phyloP scores from a whole-genome alignment of 78 protist genomes.

The slime mould (Dictyostelium discoideum) region dicty_2.7 NC_007088.5:7564501-7565000 shows the following conservation, averaged over 20 bases:
- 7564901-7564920: constrained; percentile 23
- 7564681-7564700: constrained; percentile 84
- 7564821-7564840: constrained; percentile 83
- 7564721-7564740: constrained; percentile 91
- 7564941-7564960: constrained; percentile 90
- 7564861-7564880: constrained; percentile 48
- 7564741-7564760: constrained; percentile 85
- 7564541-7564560: constrained; percentile 89
- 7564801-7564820: constrained; percentile 74
- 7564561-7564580: constrained; percentile 86
- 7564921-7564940: constrained; percentile 64
- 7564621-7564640: constrained; percentile 89
- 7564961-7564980: constrained; percentile 94
- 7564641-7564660: constrained; percentile 90
- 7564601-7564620: constrained; percentile 78
- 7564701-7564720: constrained; percentile 66
- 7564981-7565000: constrained; percentile 90
- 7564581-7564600: constrained; percentile 82
- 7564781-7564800: constrained; percentile 81
- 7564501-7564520: constrained; percentile 82
- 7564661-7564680: constrained; percentile 91
- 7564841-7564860: constrained; percentile 72
- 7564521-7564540: constrained; percentile 86
- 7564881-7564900: constrained; percentile 49
- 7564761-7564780: constrained; percentile 84